These are phyloP conservation scores for Xylaria telfairii DNA, from an alignment of 495 filamentous ascomycete genomes.

Conservation along the genomic window DNA sequence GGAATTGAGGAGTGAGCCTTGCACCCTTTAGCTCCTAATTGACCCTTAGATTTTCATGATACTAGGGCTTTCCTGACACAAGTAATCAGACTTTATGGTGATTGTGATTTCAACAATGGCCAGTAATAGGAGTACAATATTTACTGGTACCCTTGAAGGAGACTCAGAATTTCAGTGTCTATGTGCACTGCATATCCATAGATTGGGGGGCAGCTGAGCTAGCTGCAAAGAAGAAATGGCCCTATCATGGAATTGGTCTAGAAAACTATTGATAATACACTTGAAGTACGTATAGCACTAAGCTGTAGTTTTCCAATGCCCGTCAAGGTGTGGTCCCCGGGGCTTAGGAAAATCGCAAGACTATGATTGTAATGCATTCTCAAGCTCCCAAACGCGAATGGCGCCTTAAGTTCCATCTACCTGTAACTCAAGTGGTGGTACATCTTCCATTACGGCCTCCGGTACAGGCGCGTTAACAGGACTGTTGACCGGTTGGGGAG, in stretches of 20 bases:
- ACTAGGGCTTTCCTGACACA: no score
- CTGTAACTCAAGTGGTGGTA: neutral
- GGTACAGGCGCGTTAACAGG: slow-evolving; percentile 10
- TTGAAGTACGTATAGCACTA: neutral
- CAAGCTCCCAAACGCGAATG: neutral
- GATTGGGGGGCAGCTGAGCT: neutral
- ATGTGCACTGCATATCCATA: neutral
- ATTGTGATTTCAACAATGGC: no score
- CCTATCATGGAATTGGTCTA: neutral
- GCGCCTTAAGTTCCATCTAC: neutral
- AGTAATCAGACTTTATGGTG: no score
- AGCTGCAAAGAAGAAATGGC: neutral
- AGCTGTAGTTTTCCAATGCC: neutral
- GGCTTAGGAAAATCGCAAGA: neutral
- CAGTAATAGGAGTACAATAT: no score
- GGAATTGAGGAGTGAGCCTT: no score
- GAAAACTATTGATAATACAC: neutral
- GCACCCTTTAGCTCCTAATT: no score
- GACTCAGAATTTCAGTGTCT: neutral
- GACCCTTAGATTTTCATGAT: no score
- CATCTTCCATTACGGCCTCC: slow-evolving; percentile 11
- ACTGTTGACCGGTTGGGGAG: slow-evolving; percentile 24
- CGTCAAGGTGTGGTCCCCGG: neutral
- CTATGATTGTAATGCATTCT: slow-evolving; percentile 3
- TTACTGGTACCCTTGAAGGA: neutral